Base-by-base conservation (phyloP, 1,284 basidiomycete genomes). In the Microbotryum intermedium region DNA sequence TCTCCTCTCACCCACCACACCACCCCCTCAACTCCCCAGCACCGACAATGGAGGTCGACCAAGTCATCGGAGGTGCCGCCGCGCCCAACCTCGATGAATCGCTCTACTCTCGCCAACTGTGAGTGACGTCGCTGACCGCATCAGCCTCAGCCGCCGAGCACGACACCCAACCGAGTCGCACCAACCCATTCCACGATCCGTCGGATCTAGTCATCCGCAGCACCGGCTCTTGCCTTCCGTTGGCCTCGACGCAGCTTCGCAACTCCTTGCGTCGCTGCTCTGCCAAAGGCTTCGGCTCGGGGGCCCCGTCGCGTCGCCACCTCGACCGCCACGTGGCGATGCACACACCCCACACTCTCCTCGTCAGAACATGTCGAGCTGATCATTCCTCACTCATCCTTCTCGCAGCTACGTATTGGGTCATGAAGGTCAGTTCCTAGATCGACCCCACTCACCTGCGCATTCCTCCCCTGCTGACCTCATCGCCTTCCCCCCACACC, bases 91-190 rank as follows among this genome's bases (percentile, higher is more conserved):
- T 72, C 53, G 72, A 72, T 56, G 71, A 71, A 62, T 50, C 55
- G 16, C 80, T 97, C 53, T 97, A 97, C 79, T 94, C 91, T 70
- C 87, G 92, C 72, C 92, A 97, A 79, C 80, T 97, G 91, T 93
- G 75, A 81, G 89, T 78, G 28, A 53, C 20, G 20, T 42, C 28
- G 26, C 28, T 29, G 49, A 26, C 4, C 26, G 3, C 13, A 43
- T n/a, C 30, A 20, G 20, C 16, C 8, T 11, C 47, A 16, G n/a
- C 20, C 25, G n/a, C n/a, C 2, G 11, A 5, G 16, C 29, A 26
- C 21, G 39, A 18, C 47, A 16, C 20, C 7, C 3, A 3, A n/a
- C 20, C 47, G 48, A 5, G 8, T 23, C 10, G 28, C 20, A 8
- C n/a, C 16, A 16, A 18, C 30, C 21, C 1, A 1, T 20, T 39